Base-by-base conservation (phyloP, 768 basidiomycete genomes). In the Rhizopogon rudus region DNA sequence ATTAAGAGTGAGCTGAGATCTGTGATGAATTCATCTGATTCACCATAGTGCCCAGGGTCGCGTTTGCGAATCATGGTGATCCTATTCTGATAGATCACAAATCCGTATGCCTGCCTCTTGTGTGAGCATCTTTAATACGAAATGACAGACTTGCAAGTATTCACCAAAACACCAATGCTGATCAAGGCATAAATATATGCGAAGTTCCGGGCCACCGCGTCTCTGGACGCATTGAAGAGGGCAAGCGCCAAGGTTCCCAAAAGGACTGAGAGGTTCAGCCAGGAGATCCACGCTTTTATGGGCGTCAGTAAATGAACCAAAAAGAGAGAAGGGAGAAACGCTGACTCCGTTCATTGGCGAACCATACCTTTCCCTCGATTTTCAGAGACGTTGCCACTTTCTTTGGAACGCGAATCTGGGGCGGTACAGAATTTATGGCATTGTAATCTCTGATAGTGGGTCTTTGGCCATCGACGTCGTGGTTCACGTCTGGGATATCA, bases 331-430 rank as follows among this genome's bases (percentile, higher is more conserved):
- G 6, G 28, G 14, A 8, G 12, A 9, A 44, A 49, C 7, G 72
- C 85, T 57, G 45, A 93, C 91, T 93, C 66, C 92, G 76, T 71
- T 98, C 94, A 65, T 97, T 97, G 8, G 94, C 93, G 68, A 98
- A 96, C 94, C 95, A 98, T 46, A 98, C 94, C 65, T 98, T 98
- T 20, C 84, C 86, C 67, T 98, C 94, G 16, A 98, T 93, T 59
- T 85, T 89, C 63, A 98, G 77, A 0, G 87, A 82, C 1, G 88
- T 88, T 0, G 87, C 75, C 20, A 91, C 82, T 71, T 93, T 94
- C 75, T 87, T 90, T 0, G 91, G 91, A 0, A 93, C 79, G 39
- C 86, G 77, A 39, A 92, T 83, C 44, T 81, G 78, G 0, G 83
- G 75, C 0, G 88, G 83, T 0, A 86, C 64, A 3, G 75, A 65